These are phyloP conservation scores for Cryphonectria carpinicola DNA, from an alignment of 2,329 filamentous ascomycete species.

Conservation along the genomic window DNA sequence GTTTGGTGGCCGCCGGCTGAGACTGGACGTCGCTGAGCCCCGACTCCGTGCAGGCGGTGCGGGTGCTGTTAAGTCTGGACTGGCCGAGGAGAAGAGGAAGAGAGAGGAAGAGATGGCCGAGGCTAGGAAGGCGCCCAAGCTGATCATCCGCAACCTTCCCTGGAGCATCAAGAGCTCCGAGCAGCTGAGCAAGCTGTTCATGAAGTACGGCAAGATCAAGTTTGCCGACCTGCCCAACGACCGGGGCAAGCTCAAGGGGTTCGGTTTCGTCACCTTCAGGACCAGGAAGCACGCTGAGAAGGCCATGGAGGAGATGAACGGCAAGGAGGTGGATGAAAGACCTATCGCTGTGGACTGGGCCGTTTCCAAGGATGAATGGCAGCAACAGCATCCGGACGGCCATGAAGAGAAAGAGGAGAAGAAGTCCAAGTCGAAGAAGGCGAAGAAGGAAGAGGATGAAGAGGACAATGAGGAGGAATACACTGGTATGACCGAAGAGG, in stretches of 20 bases:
- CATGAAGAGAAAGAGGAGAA: conserved; percentile 42
- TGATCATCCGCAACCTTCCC: conserved; percentile 91
- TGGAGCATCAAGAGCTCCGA: conserved; percentile 93
- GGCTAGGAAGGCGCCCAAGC: conserved; percentile 67
- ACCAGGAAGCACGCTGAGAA: conserved; percentile 90
- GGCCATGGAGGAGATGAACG: conserved; percentile 83
- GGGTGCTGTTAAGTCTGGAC: conserved; percentile 41
- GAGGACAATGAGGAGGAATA: conserved; percentile 39
- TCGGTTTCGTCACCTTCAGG: conserved; percentile 89
- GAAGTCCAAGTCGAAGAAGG: conserved; percentile 36
- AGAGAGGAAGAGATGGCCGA: conserved; percentile 64
- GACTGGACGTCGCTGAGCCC: conserved; percentile 85
- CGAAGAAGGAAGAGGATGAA: conserved; percentile 44
- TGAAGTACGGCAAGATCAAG: conserved; percentile 90
- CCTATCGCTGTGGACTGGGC: conserved; percentile 95
- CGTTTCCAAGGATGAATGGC: conserved; percentile 87
- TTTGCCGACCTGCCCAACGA: conserved; percentile 82
- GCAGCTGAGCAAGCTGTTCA: conserved; percentile 78
- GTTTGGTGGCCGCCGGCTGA: conserved; percentile 80
- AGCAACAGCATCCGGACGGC: conserved; percentile 58
- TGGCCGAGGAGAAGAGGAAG: conserved; percentile 52
- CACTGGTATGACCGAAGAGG: conserved; percentile 43
- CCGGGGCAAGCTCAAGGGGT: conserved; percentile 78
- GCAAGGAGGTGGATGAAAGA: conserved; percentile 85
- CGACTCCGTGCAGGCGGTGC: conserved; percentile 64